Evolutionary conservation across 176 grass and related monocot species (phyloP), one percentile per base, ranked within the genome.

Genomic region (Carex littledalei): DNA sequence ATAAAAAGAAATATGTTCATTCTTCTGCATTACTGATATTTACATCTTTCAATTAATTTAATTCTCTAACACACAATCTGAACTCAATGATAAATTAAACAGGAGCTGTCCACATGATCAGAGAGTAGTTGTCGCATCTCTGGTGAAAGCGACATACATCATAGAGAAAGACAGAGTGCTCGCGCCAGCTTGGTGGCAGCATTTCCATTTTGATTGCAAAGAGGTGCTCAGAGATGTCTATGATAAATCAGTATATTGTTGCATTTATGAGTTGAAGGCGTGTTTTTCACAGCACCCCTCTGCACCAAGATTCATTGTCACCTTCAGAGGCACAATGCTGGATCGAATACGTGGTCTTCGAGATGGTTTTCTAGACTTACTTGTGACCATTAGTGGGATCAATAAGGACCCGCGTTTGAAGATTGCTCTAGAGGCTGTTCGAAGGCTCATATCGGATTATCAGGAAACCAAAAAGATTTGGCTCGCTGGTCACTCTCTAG

Each of bases 101-200:
- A 82, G 79, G 79, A 82, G 17, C 13, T 41, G 59, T 64, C 35
- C 57, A 65, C 11, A 82, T 65, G 34, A 82, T 65, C 79, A 82
- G 37, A 82, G 79, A 65, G 41, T 64, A 49, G 39, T 65, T 22
- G 32, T 26, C 6, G 79, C 57, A 21, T 82, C 58, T 65, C 41
- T 82, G 41, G 79, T 61, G 34, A 59, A 82, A 82, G 59, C 32
- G 18, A 82, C 79, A 43, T 37, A 5, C 8, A 20, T 82, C 17
- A 15, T 65, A 16, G 79, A 66, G 57, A 82, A 82, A 82, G 37
- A 82, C 41, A 55, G 59, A 43, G 58, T 35, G 6, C 6, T 82
- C 2, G 80, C 60, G 7, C 80, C 59, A 7, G 54, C 54, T 43
- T 82, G 80, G 78, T 81, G 78, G 55, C 0, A 81, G 16, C 55